These are phyloP conservation scores for Pyrenophora seminiperda DNA, from an alignment of 2,329 filamentous ascomycete genomes.

Conservation along the genomic window DNA sequence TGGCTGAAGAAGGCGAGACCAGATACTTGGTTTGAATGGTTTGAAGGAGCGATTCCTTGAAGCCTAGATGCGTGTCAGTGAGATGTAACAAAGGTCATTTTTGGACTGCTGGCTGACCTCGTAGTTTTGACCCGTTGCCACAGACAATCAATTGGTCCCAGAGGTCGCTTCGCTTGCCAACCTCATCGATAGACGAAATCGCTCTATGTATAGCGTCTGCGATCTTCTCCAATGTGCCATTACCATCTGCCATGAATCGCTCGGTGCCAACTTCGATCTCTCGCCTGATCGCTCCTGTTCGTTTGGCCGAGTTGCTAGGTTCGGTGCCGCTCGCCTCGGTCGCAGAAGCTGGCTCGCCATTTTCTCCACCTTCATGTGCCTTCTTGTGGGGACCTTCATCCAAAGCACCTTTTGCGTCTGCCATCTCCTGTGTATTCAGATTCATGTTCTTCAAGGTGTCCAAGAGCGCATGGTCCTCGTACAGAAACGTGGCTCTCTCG, in stretches of 20 bases:
- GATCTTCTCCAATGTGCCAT: conserved; percentile 79
- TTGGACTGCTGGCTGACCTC: conserved; percentile 53
- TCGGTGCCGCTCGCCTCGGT: conserved; percentile 39
- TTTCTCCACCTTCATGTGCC: conserved; percentile 42
- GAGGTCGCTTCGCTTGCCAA: conserved; percentile 80
- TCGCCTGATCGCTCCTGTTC: conserved; percentile 49
- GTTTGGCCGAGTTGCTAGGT: conserved; percentile 17
- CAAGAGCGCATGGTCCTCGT: conserved; percentile 67
- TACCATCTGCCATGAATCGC: conserved; percentile 68
- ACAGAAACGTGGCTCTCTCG: conserved; percentile 71
- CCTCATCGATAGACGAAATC: conserved; percentile 80
- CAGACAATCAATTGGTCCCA: conserved; percentile 94
- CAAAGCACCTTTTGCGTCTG: conserved; percentile 59
- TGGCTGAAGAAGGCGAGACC: conserved; percentile 88
- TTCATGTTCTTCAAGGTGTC: conserved; percentile 60
- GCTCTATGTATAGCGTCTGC: conserved; percentile 82
- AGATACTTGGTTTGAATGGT: conserved; percentile 82
- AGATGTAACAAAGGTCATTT: not conserved
- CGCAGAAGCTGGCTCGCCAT: conserved; percentile 32
- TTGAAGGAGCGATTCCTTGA: conserved; percentile 85
- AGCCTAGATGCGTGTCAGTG: conserved; percentile 60
- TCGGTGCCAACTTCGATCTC: conserved; percentile 80
- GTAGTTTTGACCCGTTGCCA: conserved; percentile 77
- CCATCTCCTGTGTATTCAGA: conserved; percentile 52
- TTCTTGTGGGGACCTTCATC: conserved; percentile 53